These are phyloP conservation scores for Plectosphaerella cucumerina DNA, from an alignment of 2,329 filamentous ascomycete genomes.

Conservation along the genomic window DNA sequence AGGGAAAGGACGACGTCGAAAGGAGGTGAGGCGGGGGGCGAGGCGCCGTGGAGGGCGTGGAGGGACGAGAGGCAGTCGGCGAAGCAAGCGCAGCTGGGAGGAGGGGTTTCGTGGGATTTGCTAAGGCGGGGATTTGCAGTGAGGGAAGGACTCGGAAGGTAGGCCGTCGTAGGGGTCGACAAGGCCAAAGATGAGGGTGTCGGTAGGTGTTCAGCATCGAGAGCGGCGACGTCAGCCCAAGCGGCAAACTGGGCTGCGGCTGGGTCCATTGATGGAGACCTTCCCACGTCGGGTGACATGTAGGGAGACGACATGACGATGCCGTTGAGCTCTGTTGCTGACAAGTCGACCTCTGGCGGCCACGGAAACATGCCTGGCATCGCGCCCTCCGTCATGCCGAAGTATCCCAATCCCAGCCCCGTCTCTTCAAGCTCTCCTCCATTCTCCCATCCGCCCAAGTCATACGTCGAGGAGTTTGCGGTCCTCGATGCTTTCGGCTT, in stretches of 20 bases:
- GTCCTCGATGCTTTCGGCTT: conserved; percentile 35
- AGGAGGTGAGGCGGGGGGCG: background rate
- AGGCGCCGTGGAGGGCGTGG: conserved; percentile 40
- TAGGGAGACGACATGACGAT: too few species aligned
- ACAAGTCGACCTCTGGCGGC: too few species aligned
- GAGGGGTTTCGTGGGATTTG: conserved; percentile 16
- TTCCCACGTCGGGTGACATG: conserved; percentile 4
- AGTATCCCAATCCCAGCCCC: too few species aligned
- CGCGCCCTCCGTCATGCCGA: too few species aligned
- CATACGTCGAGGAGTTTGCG: too few species aligned
- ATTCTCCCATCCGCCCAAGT: too few species aligned
- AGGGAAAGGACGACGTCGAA: conserved; percentile 36
- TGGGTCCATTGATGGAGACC: conserved; percentile 33
- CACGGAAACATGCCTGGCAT: too few species aligned
- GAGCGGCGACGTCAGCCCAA: conserved; percentile 22
- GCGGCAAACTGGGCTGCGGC: conserved; percentile 20
- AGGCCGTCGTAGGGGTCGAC: conserved; percentile 27
- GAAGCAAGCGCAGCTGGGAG: conserved; percentile 40
- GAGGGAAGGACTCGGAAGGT: conserved; percentile 34
- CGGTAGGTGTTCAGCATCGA: conserved; percentile 23
- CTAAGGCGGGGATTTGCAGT: conserved; percentile 29
- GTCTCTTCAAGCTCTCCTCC: too few species aligned
- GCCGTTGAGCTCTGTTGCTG: too few species aligned
- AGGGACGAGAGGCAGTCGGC: conserved; percentile 41
- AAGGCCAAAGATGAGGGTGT: conserved; percentile 27